A percentile compares a stretch with the other conserved stretches of the same genome.
These are phyloP conservation scores for Geranomyces michiganensis DNA, from an alignment of 192 early-diverging fungal species.

Conservation along the genomic window DNA sequence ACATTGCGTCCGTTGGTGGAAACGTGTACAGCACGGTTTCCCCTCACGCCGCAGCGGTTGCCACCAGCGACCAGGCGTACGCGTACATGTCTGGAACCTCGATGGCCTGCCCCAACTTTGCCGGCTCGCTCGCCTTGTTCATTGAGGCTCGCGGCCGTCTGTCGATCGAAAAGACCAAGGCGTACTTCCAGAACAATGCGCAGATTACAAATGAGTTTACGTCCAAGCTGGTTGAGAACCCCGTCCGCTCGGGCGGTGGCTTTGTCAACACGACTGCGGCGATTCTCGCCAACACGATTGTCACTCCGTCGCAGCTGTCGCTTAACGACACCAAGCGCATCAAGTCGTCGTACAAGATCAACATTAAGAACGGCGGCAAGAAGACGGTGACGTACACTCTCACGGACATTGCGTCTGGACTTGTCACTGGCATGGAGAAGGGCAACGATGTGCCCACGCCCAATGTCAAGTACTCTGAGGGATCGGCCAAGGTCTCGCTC, in stretches of 20 bases:
- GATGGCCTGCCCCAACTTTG: constrained; percentile 80
- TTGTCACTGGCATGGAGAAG: constrained; percentile 3
- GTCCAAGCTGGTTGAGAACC: not conserved
- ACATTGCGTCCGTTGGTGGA: constrained; percentile 46
- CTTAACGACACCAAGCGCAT: constrained; percentile 43
- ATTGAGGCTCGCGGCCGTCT: constrained; percentile 53
- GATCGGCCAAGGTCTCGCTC: constrained; percentile 5
- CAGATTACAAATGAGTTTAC: constrained; percentile 27
- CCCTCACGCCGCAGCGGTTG: constrained; percentile 9
- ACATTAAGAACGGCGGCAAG: constrained; percentile 13
- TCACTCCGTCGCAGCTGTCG: constrained; percentile 50
- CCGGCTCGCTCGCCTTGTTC: constrained; percentile 69
- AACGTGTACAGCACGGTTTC: constrained; percentile 39
- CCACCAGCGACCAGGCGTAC: constrained; percentile 17
- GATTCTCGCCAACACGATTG: constrained; percentile 47
- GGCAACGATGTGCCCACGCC: constrained; percentile 6
- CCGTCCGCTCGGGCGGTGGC: constrained; percentile 59
- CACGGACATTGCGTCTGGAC: not conserved
- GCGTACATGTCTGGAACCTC: constrained; percentile 64
- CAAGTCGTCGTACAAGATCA: constrained; percentile 3
- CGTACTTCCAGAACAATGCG: constrained; percentile 59
- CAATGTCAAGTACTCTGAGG: not conserved
- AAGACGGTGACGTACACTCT: constrained; percentile 11
- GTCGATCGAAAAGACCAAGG: constrained; percentile 23
- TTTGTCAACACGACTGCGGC: constrained; percentile 72